Base-by-base conservation (phyloP, 1,284 basidiomycete species). In the Stereum hirsutum region DNA sequence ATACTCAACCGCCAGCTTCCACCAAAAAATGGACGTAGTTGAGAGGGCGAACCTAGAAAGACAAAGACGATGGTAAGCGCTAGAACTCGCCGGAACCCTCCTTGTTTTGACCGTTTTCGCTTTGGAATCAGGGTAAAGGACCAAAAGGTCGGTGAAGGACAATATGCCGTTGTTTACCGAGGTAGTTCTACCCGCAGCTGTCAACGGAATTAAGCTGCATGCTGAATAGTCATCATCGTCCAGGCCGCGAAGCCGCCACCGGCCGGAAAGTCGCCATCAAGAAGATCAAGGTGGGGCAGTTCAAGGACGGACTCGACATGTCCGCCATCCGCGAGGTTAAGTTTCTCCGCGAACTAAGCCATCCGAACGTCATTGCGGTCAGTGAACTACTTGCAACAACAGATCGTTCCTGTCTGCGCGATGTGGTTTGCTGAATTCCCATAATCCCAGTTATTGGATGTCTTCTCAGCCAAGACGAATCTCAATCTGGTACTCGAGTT, bases 241-340 rank as follows among this genome's bases (percentile, higher is more conserved):
- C 19, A 86, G 86, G 83, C 21, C 69, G 75, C 47, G 83, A 93
- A 54, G 68, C 75, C 15, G 66, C 77, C 1, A 88, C 84, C 1
- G 75, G 75, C 11, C 65, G 79, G 12, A 85, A 87, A 63, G 80
- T 98, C 5, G 96, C 96, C 42, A 97, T 99, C 59, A 99, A 99
- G 71, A 99, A 99, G 65, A 94, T 96, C 58, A 96, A 96, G 60
- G 87, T 93, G 14, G 92, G 94, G 19, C 85, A 92, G 57, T 92
- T 96, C 73, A 96, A 95, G 60, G 95, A 99, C 64, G 96, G 96
- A 7, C 74, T 99, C 42, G 96, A 99, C 65, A 96, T 99, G 87
- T 96, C 93, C 48, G 96, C 96, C 38, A 84, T 99, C 48, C 84
- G 96, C 31, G 96, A 99, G 66, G 95, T 99, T 57, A 97, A 97